Evolutionary conservation across 257 asterid genomes (phyloP), one percentile per base, ranked within the genome.

Genomic region (Ballota nigra): DNA sequence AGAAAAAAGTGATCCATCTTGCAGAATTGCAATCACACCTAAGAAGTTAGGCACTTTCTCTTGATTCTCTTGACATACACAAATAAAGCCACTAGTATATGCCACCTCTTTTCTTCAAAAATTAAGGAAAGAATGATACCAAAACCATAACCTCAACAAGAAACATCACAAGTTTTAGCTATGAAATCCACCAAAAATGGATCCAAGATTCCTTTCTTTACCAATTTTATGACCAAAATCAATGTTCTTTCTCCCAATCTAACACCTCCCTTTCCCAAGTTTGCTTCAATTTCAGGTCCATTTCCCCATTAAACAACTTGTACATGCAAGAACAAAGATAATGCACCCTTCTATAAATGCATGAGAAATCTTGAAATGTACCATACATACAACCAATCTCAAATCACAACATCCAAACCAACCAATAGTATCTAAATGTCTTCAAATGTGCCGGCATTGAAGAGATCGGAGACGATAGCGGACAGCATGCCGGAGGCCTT

Each of bases 401-500:
- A 61, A 31, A 64, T 52, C 24, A 1, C 16, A 7, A 0, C 18
- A 59, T 22, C 10, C 8, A 61, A 61, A 72, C 67, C 53, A 68
- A 66, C 33, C 56, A 4, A n/a, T 6, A 29, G 20, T 6, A 70
- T n/a, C 28, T 19, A 52, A 22, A 89, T 85, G 91, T 85, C 88
- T 67, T 75, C 84, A 0, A 78, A 53, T 52, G 70, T 85, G 53
- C 84, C 88, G 13, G 84, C 86, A 55, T 69, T 89, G 81, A 84
- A 83, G 69, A 85, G 92, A 71, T 86, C 96, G 2, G 96, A 88
- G 9, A 68, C 96, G 4, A 83, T 89, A 60, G 87, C 83, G 7
- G 96, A 87, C 61, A 86, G 84, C 82, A 90, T 92, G 98, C 97
- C 97, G 4, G 97, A 93, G 80, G 96, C 98, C 58, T 73, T 91